A percentile compares a stretch with the other conserved stretches of the same genome.
Conservation (phyloP, 1,139 yeast species). For the Arxiozyma bovina region DNA sequence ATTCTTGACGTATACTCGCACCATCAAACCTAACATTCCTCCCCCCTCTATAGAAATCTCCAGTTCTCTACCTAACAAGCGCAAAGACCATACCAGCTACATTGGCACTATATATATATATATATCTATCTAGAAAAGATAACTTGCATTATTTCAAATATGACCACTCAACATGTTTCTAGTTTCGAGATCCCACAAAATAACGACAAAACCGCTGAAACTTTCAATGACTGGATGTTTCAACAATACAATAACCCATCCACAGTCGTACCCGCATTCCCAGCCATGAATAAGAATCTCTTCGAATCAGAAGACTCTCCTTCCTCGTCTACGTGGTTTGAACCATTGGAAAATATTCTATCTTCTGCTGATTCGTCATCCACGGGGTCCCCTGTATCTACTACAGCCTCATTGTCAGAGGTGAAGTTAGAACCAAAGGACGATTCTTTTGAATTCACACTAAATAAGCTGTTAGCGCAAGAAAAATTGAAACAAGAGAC, state of each 20-base stretch:
- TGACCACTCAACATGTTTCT: background rate
- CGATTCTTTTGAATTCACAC: background rate
- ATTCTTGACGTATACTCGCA: background rate
- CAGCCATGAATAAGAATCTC: background rate
- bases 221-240: background rate
- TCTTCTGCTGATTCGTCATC: conserved; percentile 9
- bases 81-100: too few relatives aligned
- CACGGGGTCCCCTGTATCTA: conserved; percentile 20
- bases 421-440: conserved; percentile 3
- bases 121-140: too few relatives aligned
- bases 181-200: background rate
- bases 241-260: background rate
- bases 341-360: background rate
- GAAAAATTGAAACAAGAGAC: background rate
- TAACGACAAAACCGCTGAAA: background rate
- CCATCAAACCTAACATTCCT: background rate
- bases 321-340: background rate
- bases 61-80: background rate
- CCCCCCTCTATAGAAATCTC: background rate
- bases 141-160: background rate
- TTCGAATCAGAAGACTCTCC: background rate
- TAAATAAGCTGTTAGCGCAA: background rate
- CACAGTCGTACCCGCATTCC: background rate
- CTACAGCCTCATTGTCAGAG: background rate
- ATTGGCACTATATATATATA: too few relatives aligned